Percentiles rank a stretch among this genome's conserved stretches.
phyloP scores from a whole-genome alignment of 2,329 filamentous ascomycete genomes.

The Sporothrix mexicana region DNA sequence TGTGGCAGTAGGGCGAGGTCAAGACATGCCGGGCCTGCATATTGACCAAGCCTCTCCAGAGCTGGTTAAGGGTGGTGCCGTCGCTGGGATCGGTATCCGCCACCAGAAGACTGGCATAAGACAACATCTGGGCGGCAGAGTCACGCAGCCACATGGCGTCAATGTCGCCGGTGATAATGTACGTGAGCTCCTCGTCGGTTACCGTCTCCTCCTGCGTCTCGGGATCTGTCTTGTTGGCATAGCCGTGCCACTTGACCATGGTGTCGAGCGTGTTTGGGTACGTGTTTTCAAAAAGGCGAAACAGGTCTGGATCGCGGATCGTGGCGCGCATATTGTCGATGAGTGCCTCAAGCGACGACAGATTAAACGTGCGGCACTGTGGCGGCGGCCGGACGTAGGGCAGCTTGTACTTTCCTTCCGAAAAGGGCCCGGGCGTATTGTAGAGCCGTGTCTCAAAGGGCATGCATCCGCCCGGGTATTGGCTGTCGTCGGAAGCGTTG shows the following conservation, averaged over 20 bases:
- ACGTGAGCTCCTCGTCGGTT: conserved; percentile 60
- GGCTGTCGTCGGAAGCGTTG: conserved; percentile 14
- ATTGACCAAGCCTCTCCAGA: conserved; percentile 78
- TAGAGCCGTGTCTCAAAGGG: conserved; percentile 37
- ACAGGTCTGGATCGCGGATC: conserved; percentile 78
- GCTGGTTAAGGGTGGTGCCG: conserved; percentile 57
- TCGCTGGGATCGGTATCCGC: conserved; percentile 41
- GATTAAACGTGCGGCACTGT: conserved; percentile 81
- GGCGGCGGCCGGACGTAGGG: conserved; percentile 79
- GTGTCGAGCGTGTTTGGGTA: conserved; percentile 71
- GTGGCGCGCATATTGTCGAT: conserved; percentile 71
- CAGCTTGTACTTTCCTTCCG: conserved; percentile 74
- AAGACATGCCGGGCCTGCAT: conserved; percentile 74
- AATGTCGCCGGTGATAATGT: conserved; percentile 58
- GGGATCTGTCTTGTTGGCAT: conserved; percentile 35
- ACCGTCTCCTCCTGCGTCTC: neutral
- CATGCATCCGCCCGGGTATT: conserved; percentile 30
- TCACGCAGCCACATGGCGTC: conserved; percentile 48
- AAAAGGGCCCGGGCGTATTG: conserved; percentile 64
- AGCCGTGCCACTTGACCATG: conserved; percentile 39
- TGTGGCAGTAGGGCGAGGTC: conserved; percentile 83
- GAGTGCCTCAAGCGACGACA: conserved; percentile 75
- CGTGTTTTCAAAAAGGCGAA: conserved; percentile 71
- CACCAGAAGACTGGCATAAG: conserved; percentile 69
- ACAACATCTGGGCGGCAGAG: conserved; percentile 71